A percentile compares a stretch with the other conserved stretches of the same genome.
Evolutionary conservation across 441 rosid genomes (phyloP).

Genomic region (Croton laevigatus): DNA sequence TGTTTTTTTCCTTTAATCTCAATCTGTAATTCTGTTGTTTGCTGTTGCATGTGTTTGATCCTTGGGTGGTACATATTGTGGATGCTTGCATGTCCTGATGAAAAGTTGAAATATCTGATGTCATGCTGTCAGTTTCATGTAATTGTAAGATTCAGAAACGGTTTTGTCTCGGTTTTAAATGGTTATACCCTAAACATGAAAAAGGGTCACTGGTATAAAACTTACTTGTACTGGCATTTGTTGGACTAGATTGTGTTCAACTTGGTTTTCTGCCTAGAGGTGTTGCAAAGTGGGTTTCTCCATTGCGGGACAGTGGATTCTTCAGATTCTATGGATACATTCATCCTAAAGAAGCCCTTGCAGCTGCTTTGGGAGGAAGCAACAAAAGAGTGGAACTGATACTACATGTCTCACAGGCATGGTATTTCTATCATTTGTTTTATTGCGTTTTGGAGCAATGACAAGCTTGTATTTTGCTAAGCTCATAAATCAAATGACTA

Average conservation of each 20-base stretch:
- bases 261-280: constrained; percentile 82
- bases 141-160: background rate
- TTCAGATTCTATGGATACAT: constrained; percentile 70
- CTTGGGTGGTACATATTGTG: constrained; percentile 7
- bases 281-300: constrained; percentile 91
- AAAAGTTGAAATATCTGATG: background rate
- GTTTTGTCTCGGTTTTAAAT: constrained; percentile 10
- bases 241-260: constrained; percentile 58
- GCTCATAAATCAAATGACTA: constrained; percentile 22
- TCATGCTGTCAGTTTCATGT: constrained; percentile 12
- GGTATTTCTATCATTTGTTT: constrained; percentile 29
- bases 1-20: background rate
- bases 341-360: constrained; percentile 70
- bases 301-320: constrained; percentile 80
- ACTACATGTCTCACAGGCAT: constrained; percentile 66
- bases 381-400: constrained; percentile 65
- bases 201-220: background rate
- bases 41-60: background rate
- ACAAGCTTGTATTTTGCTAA: constrained; percentile 14
- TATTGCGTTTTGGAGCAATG: constrained; percentile 5
- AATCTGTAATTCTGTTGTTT: background rate
- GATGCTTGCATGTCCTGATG: background rate
- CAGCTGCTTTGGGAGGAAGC: constrained; percentile 66
- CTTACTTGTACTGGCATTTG: constrained; percentile 21
- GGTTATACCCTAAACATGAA: background rate